Evolutionary conservation across 2,329 filamentous ascomycete species (phyloP).

Genomic region (Davidsoniella eucalypti): DNA sequence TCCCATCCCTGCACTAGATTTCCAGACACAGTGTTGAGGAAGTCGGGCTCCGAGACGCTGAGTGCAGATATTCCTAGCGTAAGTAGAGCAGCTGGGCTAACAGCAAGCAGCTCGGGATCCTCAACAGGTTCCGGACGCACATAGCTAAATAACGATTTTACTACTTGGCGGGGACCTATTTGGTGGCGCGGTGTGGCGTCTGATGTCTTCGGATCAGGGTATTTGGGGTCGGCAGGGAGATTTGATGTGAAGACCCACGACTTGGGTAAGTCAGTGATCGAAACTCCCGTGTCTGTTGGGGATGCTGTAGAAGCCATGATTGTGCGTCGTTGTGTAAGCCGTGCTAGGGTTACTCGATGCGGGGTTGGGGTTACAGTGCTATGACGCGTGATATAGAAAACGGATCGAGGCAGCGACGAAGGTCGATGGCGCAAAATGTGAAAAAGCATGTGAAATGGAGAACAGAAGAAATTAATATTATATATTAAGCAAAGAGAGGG

Average conservation of each 20-base stretch:
- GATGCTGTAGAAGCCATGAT: background rate
- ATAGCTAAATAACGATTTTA: conserved; percentile 74
- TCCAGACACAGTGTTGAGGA: conserved; percentile 62
- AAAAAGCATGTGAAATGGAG: no score
- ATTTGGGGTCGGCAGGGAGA: conserved; percentile 60
- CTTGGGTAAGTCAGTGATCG: conserved; percentile 42
- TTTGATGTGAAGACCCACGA: conserved; percentile 48
- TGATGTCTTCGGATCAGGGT: conserved; percentile 65
- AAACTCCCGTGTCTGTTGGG: conserved; percentile 7
- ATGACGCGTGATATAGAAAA: no score
- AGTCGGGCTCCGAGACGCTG: conserved; percentile 56
- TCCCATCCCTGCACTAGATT: conserved; percentile 72
- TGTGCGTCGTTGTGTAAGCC: background rate
- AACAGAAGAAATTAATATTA: background rate
- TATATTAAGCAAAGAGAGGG: background rate
- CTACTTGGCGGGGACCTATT: conserved; percentile 69
- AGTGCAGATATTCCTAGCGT: conserved; percentile 61
- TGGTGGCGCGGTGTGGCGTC: conserved; percentile 63
- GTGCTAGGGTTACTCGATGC: background rate
- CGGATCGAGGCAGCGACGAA: no score
- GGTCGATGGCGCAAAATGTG: no score
- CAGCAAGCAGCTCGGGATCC: conserved; percentile 62
- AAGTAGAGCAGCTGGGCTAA: conserved; percentile 61
- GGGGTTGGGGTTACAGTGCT: background rate
- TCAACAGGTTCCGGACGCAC: conserved; percentile 63